Conservation (phyloP, 2,329 filamentous ascomycete genomes). For the Lecanoromycetidae sp. region DNA sequence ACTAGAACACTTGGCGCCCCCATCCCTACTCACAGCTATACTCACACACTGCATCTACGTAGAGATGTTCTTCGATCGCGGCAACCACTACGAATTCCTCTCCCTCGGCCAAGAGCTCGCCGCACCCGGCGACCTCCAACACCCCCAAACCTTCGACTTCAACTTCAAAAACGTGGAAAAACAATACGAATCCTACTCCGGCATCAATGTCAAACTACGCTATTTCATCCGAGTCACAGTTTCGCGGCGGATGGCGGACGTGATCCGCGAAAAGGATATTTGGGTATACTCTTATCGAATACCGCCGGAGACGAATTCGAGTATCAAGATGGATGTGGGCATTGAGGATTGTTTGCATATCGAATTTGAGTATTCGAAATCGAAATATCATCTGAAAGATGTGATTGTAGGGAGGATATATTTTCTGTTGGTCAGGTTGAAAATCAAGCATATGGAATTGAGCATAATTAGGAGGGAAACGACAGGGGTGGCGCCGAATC, state of each 20-base stretch:
- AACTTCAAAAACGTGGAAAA: slow-evolving; percentile 99
- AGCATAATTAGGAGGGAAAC: slow-evolving; percentile 96
- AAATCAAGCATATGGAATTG: slow-evolving; percentile 99
- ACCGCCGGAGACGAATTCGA: slow-evolving; percentile 93
- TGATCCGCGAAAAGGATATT: slow-evolving; percentile 96
- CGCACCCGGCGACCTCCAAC: slow-evolving; percentile 91
- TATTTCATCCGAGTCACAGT: slow-evolving; percentile 98
- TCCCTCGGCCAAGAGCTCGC: slow-evolving; percentile 94
- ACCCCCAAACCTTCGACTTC: slow-evolving; percentile 97
- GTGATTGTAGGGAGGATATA: slow-evolving; percentile 98
- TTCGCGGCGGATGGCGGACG: slow-evolving; percentile 90
- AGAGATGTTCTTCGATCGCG: slow-evolving; percentile 99
- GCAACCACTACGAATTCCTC: slow-evolving; percentile 98
- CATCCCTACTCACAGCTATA: background rate
- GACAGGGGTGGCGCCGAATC: slow-evolving; percentile 89
- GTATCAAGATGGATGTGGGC: slow-evolving; percentile 99
- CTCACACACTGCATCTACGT: slow-evolving; percentile 8
- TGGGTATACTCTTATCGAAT: slow-evolving; percentile 99
- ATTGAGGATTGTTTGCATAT: slow-evolving; percentile 99
- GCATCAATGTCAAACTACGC: slow-evolving; percentile 97
- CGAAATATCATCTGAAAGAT: slow-evolving; percentile 97
- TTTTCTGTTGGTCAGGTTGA: slow-evolving; percentile 88
- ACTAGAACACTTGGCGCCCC: background rate
- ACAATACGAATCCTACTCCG: slow-evolving; percentile 98
- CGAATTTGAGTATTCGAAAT: slow-evolving; percentile 98